Evolutionary conservation across 345 rosid species (phyloP).

Genomic region (Eucalyptus leucophloia): DNA sequence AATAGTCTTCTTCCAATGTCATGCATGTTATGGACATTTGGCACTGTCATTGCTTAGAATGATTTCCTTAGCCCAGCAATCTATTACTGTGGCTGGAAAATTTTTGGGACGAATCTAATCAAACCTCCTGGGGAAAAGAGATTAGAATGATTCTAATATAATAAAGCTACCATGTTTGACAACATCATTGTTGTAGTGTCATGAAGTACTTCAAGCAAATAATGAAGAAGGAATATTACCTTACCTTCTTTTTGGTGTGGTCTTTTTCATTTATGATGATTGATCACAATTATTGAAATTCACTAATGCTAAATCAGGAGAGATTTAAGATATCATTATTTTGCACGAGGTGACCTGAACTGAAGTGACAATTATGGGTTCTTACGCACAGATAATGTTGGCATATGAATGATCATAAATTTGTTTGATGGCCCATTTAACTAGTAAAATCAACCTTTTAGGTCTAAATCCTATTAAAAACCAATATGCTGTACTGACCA

Average conservation of each 20-base stretch:
- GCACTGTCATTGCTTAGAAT: not conserved
- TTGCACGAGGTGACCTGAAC: not conserved
- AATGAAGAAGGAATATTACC: not conserved
- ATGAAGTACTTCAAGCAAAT: not conserved
- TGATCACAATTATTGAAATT: not conserved
- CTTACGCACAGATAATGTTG: not conserved
- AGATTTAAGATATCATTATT: not conserved
- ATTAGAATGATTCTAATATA: not conserved
- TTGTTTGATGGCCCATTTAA: not conserved
- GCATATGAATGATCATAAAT: not conserved
- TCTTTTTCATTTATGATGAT: not conserved
- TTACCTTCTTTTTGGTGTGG: not conserved
- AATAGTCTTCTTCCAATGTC: not conserved
- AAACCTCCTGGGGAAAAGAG: not conserved
- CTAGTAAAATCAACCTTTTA: not conserved
- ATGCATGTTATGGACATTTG: not conserved
- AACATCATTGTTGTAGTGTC: not conserved
- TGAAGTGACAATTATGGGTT: not conserved
- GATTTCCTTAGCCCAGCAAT: not conserved
- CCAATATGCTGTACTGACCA: not conserved
- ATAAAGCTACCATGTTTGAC: not conserved
- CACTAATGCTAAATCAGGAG: not conserved
- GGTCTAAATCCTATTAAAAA: not conserved
- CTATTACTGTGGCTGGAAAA: not conserved
- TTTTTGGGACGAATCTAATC: not conserved